phyloP scores from a whole-genome alignment of 2,329 filamentous ascomycete species.

The Parastagonospora nodorum region DNA sequence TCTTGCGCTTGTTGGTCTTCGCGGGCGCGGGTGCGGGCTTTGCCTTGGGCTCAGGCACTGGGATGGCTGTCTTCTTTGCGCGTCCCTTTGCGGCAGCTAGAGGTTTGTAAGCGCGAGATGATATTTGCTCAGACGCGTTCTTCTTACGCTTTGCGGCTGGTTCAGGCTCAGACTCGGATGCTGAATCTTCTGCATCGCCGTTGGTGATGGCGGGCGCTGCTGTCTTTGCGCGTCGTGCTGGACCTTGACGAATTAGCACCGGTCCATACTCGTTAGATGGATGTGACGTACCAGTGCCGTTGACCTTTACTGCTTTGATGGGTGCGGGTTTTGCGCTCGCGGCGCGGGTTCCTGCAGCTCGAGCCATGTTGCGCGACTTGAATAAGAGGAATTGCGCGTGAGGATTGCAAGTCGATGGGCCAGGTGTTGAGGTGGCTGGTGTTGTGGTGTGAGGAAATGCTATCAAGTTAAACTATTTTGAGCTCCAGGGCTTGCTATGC shows the following conservation, averaged over 20 bases:
- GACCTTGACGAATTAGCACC: slow-evolving; percentile 21
- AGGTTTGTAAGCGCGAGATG: slow-evolving; percentile 14
- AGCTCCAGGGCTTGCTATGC: slow-evolving; percentile 2
- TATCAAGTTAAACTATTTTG: slow-evolving; percentile 6
- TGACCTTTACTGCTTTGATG: slow-evolving; percentile 33
- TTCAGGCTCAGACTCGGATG: slow-evolving; percentile 1
- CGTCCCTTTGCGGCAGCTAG: slow-evolving; percentile 21
- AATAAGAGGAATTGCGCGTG: slow-evolving; percentile 18
- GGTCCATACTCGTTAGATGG: slow-evolving; percentile 11
- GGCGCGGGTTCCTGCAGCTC: slow-evolving; percentile 32
- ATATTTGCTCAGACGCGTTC: slow-evolving; percentile 10
- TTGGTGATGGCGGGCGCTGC: slow-evolving; percentile 17
- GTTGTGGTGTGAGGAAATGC: slow-evolving; percentile 33
- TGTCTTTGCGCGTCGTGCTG: slow-evolving; percentile 34
- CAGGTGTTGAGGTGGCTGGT: slow-evolving; percentile 26
- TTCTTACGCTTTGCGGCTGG: slow-evolving; percentile 6
- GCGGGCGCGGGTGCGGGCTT: slow-evolving; percentile 7
- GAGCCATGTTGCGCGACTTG: slow-evolving; percentile 33
- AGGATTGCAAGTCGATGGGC: slow-evolving; percentile 12
- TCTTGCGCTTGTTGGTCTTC: slow-evolving; percentile 38
- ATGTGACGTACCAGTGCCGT: slow-evolving; percentile 38
- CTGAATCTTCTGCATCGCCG: slow-evolving; percentile 6
- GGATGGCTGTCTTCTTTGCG: slow-evolving; percentile 25
- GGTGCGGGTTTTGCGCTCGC: slow-evolving; percentile 33
- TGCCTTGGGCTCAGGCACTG: slow-evolving; percentile 20